Conservation (phyloP, 768 basidiomycete species). For the Tulasnella sp. region DNA sequence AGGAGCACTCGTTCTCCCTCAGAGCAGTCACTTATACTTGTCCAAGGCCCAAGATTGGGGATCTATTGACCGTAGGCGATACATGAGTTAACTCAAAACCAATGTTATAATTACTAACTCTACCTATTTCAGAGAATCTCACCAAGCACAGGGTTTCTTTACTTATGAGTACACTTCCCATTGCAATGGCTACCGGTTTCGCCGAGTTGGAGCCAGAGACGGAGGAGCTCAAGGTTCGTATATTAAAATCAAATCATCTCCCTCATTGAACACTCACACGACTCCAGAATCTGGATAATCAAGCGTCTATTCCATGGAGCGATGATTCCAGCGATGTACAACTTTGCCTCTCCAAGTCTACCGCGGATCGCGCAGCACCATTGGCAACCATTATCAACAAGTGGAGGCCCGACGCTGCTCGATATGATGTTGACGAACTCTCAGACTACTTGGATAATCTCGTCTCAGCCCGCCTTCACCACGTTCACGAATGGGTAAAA, state of each 20-base stretch:
- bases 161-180: constrained; percentile 28
- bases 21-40: neutral
- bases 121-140: constrained; percentile 22
- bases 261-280: neutral
- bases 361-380: constrained; percentile 13
- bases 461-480: constrained; percentile 33
- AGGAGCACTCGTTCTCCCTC: neutral
- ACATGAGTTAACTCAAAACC: neutral
- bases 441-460: constrained; percentile 29
- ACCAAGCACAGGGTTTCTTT: constrained; percentile 25
- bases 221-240: constrained; percentile 39
- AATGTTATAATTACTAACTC: constrained; percentile 33
- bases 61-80: constrained; percentile 42
- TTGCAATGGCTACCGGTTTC: constrained; percentile 38
- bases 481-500: constrained; percentile 40
- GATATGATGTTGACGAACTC: constrained; percentile 37
- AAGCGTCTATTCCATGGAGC: constrained; percentile 28
- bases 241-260: neutral
- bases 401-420: constrained; percentile 19
- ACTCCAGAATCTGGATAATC: constrained; percentile 41
- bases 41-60: constrained; percentile 37
- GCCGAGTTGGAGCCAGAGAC: constrained; percentile 34
- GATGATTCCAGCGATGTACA: constrained; percentile 32
- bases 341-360: constrained; percentile 19
- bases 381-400: neutral